Percentiles rank a stretch among this genome's conserved stretches.
Evolutionary conservation across 345 rosid genomes (phyloP).

Genomic region (Rhizophora mangle): DNA sequence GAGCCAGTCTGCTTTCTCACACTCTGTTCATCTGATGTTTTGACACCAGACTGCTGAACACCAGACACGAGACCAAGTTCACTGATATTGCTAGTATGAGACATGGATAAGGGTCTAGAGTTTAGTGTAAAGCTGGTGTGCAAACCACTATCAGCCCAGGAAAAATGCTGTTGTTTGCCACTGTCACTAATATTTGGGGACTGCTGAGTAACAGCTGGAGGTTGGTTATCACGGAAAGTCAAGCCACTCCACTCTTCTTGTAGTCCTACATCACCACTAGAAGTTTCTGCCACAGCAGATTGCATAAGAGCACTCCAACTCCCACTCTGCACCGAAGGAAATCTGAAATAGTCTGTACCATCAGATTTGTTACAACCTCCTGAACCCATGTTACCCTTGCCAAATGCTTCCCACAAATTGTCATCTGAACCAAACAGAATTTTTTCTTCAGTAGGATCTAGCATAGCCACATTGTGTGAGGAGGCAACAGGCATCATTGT

Average conservation of each 20-base stretch:
- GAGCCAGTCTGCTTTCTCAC: conserved; percentile 42
- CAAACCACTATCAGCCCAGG: conserved; percentile 37
- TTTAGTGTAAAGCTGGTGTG: conserved; percentile 23
- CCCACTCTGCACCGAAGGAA: conserved; percentile 83
- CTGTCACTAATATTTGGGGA: conserved; percentile 25
- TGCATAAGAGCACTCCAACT: conserved; percentile 99
- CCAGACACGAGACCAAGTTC: conserved; percentile 22
- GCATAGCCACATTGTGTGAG: conserved; percentile 54
- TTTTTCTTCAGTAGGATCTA: conserved; percentile 90
- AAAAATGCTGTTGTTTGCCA: conserved; percentile 30
- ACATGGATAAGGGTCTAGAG: conserved; percentile 25
- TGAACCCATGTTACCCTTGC: conserved; percentile 45
- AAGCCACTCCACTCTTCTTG: conserved; percentile 63
- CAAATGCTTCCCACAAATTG: conserved; percentile 75
- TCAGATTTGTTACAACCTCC: conserved; percentile 45
- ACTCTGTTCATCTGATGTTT: conserved; percentile 33
- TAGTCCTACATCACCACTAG: conserved; percentile 45
- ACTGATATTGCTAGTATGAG: conserved; percentile 27
- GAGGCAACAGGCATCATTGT: conserved; percentile 28
- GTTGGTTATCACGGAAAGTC: conserved; percentile 31
- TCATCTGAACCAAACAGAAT: conserved; percentile 90
- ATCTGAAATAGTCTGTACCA: conserved; percentile 40
- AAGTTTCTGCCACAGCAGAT: conserved; percentile 93
- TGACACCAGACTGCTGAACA: conserved; percentile 33
- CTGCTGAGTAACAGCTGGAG: conserved; percentile 28